phyloP scores from a whole-genome alignment of 2,329 filamentous ascomycete species.

The Penicillium sp. region DNA sequence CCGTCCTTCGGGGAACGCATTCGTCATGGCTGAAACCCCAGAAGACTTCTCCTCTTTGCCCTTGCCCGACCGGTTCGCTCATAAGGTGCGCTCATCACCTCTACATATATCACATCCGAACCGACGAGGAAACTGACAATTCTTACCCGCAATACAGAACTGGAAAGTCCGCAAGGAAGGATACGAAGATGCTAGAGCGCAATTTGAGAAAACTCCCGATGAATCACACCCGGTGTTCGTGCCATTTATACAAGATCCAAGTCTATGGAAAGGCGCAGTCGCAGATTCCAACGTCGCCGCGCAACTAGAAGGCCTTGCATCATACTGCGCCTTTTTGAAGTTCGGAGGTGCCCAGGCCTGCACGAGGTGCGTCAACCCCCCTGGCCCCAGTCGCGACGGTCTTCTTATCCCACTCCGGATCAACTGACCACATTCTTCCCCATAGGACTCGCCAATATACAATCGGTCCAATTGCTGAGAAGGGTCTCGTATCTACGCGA shows the following conservation, averaged over 20 bases:
- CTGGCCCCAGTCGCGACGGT: background rate
- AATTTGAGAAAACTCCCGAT: conserved; percentile 78
- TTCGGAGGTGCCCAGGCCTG: conserved; percentile 78
- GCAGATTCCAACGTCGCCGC: conserved; percentile 95
- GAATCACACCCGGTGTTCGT: conserved; percentile 81
- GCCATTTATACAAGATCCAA: conserved; percentile 79
- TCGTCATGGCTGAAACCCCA: conserved; percentile 41
- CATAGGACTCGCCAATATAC: conserved; percentile 68
- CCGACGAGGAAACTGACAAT: conserved; percentile 19
- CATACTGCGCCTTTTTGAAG: conserved; percentile 88
- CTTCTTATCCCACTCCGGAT: background rate
- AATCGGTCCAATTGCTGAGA: conserved; percentile 78
- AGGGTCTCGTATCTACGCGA: conserved; percentile 81
- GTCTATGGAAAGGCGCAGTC: conserved; percentile 87
- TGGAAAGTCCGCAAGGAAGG: conserved; percentile 97
- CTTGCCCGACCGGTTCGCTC: conserved; percentile 42
- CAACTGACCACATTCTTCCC: conserved; percentile 4
- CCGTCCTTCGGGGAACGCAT: conserved; percentile 2
- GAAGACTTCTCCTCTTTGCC: conserved; percentile 45
- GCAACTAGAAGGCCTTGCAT: conserved; percentile 84
- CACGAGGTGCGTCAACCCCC: conserved; percentile 52
- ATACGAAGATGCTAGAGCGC: conserved; percentile 87
- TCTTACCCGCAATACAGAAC: conserved; percentile 49
- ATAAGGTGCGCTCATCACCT: conserved; percentile 37
- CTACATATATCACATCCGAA: background rate